Percentiles rank a stretch among this genome's conserved stretches.
Evolutionary conservation across 1,284 basidiomycete genomes (phyloP).

Genomic region (Ganoderma leucocontextum): DNA sequence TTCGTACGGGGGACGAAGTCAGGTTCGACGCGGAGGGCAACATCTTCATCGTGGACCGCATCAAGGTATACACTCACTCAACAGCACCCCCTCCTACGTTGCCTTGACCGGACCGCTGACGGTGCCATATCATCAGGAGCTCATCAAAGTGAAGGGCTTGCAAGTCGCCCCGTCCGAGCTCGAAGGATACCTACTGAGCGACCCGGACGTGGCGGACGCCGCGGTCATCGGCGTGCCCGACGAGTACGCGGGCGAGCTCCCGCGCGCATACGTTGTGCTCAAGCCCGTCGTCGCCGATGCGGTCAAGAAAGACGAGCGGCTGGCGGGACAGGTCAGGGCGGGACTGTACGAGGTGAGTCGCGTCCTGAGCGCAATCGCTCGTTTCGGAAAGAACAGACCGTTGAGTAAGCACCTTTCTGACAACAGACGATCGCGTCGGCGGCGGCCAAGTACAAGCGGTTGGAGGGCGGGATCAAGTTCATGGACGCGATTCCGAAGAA

Average conservation of each 20-base stretch:
- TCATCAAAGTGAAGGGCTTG: conserved; percentile 45
- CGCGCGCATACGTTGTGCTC: conserved; percentile 51
- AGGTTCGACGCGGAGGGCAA: conserved; percentile 62
- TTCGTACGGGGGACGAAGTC: conserved; percentile 76
- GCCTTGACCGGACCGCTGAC: not conserved
- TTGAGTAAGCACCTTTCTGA: not conserved
- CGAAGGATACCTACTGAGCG: conserved; percentile 67
- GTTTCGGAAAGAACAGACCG: too few species aligned
- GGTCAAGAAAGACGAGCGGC: conserved; percentile 10
- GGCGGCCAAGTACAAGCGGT: conserved; percentile 30
- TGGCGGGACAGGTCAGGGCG: conserved; percentile 18
- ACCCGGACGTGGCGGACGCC: conserved; percentile 70
- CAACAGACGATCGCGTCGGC: conserved; percentile 27
- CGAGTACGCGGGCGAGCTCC: conserved; percentile 55
- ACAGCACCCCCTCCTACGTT: not conserved
- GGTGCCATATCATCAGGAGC: conserved; percentile 31
- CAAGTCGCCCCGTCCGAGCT: conserved; percentile 53
- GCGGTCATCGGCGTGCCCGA: conserved; percentile 64
- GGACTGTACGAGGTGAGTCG: conserved; percentile 8
- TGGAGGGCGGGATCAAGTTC: conserved; percentile 32
- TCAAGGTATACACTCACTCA: conserved; percentile 53
- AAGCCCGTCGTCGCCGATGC: conserved; percentile 26
- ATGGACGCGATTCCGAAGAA: conserved; percentile 33
- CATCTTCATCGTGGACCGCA: conserved; percentile 70
- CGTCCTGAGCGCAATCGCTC: conserved; percentile 32